Percentiles rank a stretch among this genome's conserved stretches.
Evolutionary conservation across 805 yeast genomes (phyloP).

Genomic region (Cyberlindnera saturnus): DNA sequence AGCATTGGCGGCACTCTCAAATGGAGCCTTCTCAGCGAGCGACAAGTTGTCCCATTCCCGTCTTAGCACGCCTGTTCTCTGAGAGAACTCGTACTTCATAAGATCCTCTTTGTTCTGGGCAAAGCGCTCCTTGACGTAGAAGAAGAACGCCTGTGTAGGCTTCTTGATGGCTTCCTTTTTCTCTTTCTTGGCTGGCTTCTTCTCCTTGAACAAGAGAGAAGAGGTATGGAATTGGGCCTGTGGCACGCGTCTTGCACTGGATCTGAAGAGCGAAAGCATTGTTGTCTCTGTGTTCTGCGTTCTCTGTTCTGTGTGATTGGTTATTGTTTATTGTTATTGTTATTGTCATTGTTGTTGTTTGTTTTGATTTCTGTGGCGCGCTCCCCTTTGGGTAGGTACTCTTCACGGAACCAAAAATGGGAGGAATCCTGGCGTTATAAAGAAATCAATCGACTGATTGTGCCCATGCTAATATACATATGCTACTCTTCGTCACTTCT

Average conservation of each 20-base stretch:
- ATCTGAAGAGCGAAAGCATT: constrained; percentile 7
- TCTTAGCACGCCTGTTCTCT: neutral
- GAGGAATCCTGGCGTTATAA: too few species aligned
- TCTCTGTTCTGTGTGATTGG: neutral
- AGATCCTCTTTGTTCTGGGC: neutral
- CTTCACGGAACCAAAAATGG: too few species aligned
- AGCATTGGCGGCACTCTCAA: constrained; percentile 3
- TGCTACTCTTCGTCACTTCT: too few species aligned
- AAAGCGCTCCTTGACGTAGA: constrained; percentile 1
- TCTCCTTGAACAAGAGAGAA: constrained; percentile 3
- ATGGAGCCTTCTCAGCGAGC: constrained; percentile 10
- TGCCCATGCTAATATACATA: too few species aligned
- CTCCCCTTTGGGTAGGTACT: too few species aligned
- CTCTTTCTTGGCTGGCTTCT: constrained; percentile 4
- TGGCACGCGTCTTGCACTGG: neutral
- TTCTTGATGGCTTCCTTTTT: neutral
- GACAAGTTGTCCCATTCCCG: constrained; percentile 13
- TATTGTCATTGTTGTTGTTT: neutral
- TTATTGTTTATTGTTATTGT: too few species aligned
- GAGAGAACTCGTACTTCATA: neutral
- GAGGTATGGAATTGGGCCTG: constrained; percentile 7
- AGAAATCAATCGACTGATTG: too few species aligned
- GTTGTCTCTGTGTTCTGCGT: too few species aligned
- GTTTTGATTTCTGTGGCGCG: neutral
- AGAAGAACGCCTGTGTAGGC: neutral